Conservation (phyloP, 1,139 yeast genomes). For the Candida glucosophila region DNA sequence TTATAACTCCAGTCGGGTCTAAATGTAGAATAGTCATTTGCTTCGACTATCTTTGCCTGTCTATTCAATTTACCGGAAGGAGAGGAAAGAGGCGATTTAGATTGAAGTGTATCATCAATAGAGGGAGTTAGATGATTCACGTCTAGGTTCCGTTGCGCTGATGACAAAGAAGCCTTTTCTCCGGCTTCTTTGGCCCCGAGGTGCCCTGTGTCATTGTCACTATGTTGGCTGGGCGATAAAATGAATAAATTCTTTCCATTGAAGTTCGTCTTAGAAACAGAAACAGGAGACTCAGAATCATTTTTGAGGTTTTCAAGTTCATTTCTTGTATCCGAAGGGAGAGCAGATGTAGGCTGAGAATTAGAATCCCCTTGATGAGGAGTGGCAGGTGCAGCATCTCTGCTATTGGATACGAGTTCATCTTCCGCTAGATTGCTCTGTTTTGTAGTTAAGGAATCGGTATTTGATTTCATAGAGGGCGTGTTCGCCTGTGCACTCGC, state of each 20-base stretch:
- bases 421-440: background rate
- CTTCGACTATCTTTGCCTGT: slow-evolving; percentile 40
- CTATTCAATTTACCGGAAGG: slow-evolving; percentile 39
- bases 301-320: slow-evolving; percentile 1
- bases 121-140: slow-evolving; percentile 2
- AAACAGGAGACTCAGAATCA: slow-evolving; percentile 2
- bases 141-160: too few species aligned
- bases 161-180: too few species aligned
- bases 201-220: slow-evolving; percentile 23
- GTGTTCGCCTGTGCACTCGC: slow-evolving; percentile 2
- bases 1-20: slow-evolving; percentile 1
- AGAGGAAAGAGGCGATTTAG: slow-evolving; percentile 24
- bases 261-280: slow-evolving; percentile 6
- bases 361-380: slow-evolving; percentile 6
- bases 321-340: slow-evolving; percentile 9
- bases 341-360: slow-evolving; percentile 17
- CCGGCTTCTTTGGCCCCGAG: too few species aligned
- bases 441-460: background rate
- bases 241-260: slow-evolving; percentile 28
- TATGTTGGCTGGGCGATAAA: slow-evolving; percentile 33
- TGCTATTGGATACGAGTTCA: background rate
- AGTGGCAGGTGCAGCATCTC: slow-evolving; percentile 8
- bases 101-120: slow-evolving; percentile 10
- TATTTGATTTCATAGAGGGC: slow-evolving; percentile 3
- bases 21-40: slow-evolving; percentile 18